Base-by-base conservation (phyloP, 1,139 yeast genomes). In the Hanseniaspora uvarum region DNA sequence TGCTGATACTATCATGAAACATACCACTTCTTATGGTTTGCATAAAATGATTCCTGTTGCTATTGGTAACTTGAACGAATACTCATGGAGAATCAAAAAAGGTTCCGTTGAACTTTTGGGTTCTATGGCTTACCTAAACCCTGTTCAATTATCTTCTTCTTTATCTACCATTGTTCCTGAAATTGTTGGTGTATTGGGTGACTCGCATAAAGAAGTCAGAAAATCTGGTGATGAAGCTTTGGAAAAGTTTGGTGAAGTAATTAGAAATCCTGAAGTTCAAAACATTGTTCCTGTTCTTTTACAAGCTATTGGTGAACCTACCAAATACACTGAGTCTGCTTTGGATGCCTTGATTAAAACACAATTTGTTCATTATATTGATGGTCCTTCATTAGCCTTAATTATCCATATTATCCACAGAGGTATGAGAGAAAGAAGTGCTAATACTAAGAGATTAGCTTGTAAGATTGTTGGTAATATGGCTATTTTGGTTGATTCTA, bases 381-480 rank as follows among this genome's bases (percentile, higher is more conserved):
- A 94, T 71, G 96, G 97, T 30, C 96, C 99, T 2, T 89, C 97
- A 1, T 75, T 94, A 64, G 98, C 99, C 0, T 76, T 94, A 62
- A 87, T 92, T 55, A 86, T 89, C 59, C 96, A 89, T 65, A 96
- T 94, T 53, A 81, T 92, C 53, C 94, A 87, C 65, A 80, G 98
- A 68, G 99, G 97, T 71, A 81, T 94, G 86, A 81, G 79, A 56
- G 97, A 89, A 60, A 76, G 98, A 63, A 84, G 95, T 26, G 97
- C 98, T 0, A 76, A 81, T 41, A 86, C 94, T 3, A 92, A 92
- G 72, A 81, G 86, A 68, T 88, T 87, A 68, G 94, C 98, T 0
- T 88, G 97, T 68, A 96, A 92, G 70, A 92, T 94, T 73, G 96
- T 94, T 40, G 98, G 98, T 60, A 92, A 92, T 65, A 89, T 94